Evolutionary conservation across 2,329 filamentous ascomycete genomes (phyloP), one percentile per base, ranked within the genome.

Genomic region (Penicillium sp.): DNA sequence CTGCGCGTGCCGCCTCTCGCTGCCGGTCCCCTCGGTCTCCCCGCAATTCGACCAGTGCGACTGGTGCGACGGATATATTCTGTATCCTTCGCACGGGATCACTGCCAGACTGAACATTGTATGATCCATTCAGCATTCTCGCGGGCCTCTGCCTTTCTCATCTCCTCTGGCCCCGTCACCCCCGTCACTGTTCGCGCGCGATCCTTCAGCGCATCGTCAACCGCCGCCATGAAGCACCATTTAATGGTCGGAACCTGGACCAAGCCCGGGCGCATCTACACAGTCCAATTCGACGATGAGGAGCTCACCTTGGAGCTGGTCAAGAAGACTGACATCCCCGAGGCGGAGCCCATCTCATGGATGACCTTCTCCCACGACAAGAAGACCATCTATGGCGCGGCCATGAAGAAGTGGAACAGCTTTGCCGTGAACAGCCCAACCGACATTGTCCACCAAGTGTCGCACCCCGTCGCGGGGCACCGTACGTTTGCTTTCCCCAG

Each of bases 221-320:
- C 46, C 55, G 56, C 53, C 63, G 83, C 74, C 61, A 94, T 94
- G 89, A 87, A 90, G 73, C 92, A 96, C 75, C 91, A 96, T 79
- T 82, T 96, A 73, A 95, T 96, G 90, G 87, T 94, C 71, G 92
- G 92, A 63, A 96, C 92, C 56, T 96, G 92, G 91, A 94, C 91
- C 61, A 90, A 89, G 59, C 92, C 92, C 56, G 92, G 91, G 49
- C 90, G 91, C 74, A 95, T 96, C 70, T 95, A 95, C 77, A 96
- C 91, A 0, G 89, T 96, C 60, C 86, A 88, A 60, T 96, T 96
- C 73, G 90, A 96, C 78, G 91, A 94, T 67, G 89, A 93, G 76
- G 86, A 85, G 40, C 79, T 92, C 64, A 88, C 87, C 6, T 78
- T 96, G 60, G 84, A 88, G 66, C 77, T 95, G 70, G 79, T 96